Evolutionary conservation across 257 asterid genomes (phyloP).

Genomic region (Solanum tarijense): DNA sequence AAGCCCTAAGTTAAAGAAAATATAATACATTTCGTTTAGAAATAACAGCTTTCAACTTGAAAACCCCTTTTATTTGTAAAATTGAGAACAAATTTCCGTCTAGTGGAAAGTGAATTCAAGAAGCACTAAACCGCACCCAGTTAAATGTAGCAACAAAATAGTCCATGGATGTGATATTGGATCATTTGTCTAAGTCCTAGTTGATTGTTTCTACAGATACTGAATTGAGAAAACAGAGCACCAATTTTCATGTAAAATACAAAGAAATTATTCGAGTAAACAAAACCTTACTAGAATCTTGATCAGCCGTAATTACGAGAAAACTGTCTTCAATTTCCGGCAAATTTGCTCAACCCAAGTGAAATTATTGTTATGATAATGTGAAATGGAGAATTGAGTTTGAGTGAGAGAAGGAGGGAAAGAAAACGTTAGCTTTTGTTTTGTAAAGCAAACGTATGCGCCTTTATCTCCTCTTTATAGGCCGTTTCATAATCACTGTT

Average conservation of each 20-base stretch:
- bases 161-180: background rate
- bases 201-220: background rate
- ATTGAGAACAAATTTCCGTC: background rate
- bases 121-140: background rate
- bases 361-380: background rate
- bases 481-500: constrained; percentile 2
- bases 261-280: background rate
- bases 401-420: background rate
- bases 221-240: background rate
- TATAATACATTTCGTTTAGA: background rate
- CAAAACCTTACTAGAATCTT: background rate
- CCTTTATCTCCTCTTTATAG: background rate
- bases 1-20: background rate
- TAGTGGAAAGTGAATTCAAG: background rate
- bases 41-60: background rate
- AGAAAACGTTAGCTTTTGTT: background rate
- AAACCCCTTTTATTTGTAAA: background rate
- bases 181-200: background rate
- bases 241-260: background rate
- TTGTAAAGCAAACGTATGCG: background rate
- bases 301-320: background rate
- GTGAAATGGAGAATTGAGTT: background rate
- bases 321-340: background rate
- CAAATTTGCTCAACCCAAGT: background rate
- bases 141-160: background rate